These are phyloP conservation scores for Umbelopsis sp. DNA, from an alignment of 371 early-diverging fungal species.

Conservation along the genomic window DNA sequence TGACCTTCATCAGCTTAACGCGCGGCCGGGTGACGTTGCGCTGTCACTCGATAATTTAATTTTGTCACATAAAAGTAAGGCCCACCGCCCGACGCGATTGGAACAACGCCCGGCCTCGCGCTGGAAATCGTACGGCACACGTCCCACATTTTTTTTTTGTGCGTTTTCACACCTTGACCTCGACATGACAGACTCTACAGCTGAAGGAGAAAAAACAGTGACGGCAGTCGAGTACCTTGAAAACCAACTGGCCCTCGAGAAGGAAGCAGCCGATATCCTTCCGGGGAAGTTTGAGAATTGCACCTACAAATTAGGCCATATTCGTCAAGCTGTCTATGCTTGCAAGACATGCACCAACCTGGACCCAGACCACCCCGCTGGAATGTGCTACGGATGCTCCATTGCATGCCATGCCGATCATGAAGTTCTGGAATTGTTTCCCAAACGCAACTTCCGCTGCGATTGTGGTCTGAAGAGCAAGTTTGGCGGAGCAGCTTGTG, in stretches of 20 bases:
- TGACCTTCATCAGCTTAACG: background rate
- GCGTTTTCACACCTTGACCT: too few relatives aligned
- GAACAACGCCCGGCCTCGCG: background rate
- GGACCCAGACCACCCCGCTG: slow-evolving; percentile 50
- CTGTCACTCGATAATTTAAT: background rate
- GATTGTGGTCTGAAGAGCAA: slow-evolving; percentile 76
- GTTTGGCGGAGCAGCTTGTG: slow-evolving; percentile 43
- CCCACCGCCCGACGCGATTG: too few relatives aligned
- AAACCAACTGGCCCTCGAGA: slow-evolving; percentile 52
- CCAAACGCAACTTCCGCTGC: slow-evolving; percentile 83
- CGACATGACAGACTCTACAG: slow-evolving; percentile 3
- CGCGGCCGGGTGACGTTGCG: slow-evolving; percentile 15
- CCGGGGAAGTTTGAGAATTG: slow-evolving; percentile 81
- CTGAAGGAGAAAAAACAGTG: slow-evolving; percentile 31
- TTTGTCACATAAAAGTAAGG: background rate
- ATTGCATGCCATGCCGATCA: slow-evolving; percentile 83
- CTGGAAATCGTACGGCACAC: slow-evolving; percentile 2
- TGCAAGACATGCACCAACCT: slow-evolving; percentile 77
- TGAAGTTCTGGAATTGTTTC: slow-evolving; percentile 81
- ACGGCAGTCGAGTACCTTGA: slow-evolving; percentile 65
- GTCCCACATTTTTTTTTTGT: background rate
- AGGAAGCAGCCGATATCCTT: slow-evolving; percentile 61
- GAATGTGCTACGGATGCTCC: slow-evolving; percentile 82
- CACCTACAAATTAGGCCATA: slow-evolving; percentile 74
- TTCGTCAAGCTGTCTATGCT: slow-evolving; percentile 82